Evolutionary conservation across 1,284 basidiomycete genomes (phyloP).

Genomic region (Ceratorhiza oryzae-sativae): DNA sequence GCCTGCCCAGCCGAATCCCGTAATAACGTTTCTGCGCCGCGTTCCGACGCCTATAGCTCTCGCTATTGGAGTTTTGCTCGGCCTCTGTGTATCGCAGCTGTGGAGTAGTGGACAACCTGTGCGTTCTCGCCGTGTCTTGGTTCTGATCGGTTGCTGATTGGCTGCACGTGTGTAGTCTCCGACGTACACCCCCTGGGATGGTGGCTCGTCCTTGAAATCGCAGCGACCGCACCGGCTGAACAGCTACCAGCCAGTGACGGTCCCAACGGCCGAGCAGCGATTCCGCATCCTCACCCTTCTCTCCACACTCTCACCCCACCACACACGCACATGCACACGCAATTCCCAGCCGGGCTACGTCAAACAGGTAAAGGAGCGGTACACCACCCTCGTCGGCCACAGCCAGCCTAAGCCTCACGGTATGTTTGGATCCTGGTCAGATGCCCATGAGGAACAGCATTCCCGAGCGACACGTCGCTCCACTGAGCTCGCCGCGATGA

Average conservation of each 20-base stretch:
- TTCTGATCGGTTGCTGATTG: neutral
- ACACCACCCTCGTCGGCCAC: conserved; percentile 81
- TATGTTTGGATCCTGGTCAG: conserved; percentile 51
- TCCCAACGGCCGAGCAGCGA: conserved; percentile 81
- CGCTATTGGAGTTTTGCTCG: conserved; percentile 68
- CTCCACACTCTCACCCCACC: conserved; percentile 83
- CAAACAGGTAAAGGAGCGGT: conserved; percentile 84
- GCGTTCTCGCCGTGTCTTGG: conserved; percentile 7
- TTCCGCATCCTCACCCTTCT: conserved; percentile 84
- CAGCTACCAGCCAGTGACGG: conserved; percentile 53
- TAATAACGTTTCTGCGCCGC: conserved; percentile 35
- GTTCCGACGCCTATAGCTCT: conserved; percentile 49
- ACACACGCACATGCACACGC: conserved; percentile 89
- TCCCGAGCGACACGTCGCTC: conserved; percentile 55
- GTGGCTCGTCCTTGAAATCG: conserved; percentile 43
- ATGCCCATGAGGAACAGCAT: conserved; percentile 45
- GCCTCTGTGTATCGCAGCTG: conserved; percentile 66
- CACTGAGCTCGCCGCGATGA: conserved; percentile 55
- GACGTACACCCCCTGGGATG: conserved; percentile 42
- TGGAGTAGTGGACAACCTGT: conserved; percentile 54
- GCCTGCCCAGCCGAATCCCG: conserved; percentile 25
- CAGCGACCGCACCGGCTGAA: conserved; percentile 42
- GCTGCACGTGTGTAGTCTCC: conserved; percentile 2
- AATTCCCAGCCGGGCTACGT: conserved; percentile 81
- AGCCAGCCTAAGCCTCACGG: conserved; percentile 67